These are phyloP conservation scores for Microdochium bolleyi DNA, from an alignment of 2,329 filamentous ascomycete species.

Conservation along the genomic window DNA sequence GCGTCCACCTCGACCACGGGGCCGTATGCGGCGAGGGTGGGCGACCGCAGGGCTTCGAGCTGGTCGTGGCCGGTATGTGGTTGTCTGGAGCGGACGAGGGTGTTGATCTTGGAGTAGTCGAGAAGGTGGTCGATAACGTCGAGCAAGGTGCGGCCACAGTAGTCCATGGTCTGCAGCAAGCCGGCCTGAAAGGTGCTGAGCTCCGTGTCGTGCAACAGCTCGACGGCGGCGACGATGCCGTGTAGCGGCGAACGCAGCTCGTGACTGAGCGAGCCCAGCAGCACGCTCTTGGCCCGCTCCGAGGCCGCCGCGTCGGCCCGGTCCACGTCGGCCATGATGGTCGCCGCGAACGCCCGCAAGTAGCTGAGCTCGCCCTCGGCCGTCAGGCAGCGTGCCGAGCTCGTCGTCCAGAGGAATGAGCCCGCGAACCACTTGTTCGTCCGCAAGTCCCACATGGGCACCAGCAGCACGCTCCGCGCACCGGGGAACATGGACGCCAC, in stretches of 20 bases:
- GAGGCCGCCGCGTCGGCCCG: conserved; percentile 28
- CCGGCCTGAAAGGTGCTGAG: conserved; percentile 37
- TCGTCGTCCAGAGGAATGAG: conserved; percentile 39
- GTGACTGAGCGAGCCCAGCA: conserved; percentile 52
- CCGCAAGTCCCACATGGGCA: conserved; percentile 38
- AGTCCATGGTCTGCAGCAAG: conserved; percentile 39
- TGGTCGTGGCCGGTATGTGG: no score
- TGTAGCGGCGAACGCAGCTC: conserved; percentile 55
- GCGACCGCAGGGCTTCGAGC: no score
- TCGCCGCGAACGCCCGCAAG: conserved; percentile 41
- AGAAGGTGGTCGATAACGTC: conserved; percentile 46
- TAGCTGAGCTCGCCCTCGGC: conserved; percentile 40
- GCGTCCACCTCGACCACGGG: conserved; percentile 25
- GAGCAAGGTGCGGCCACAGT: conserved; percentile 40
- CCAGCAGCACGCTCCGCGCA: conserved; percentile 35
- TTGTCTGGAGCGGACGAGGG: conserved; percentile 15
- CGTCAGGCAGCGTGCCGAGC: conserved; percentile 32
- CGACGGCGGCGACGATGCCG: conserved; percentile 46
- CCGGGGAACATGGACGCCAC: conserved; percentile 28
- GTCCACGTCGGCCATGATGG: conserved; percentile 48
- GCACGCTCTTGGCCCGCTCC: conserved; percentile 45
- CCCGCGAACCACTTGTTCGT: conserved; percentile 40
- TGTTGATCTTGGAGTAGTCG: conserved; percentile 47
- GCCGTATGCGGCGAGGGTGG: no score
- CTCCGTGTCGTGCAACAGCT: conserved; percentile 43